These are phyloP conservation scores for Acer negundo DNA, from an alignment of 345 rosid species.

Conservation along the genomic window DNA sequence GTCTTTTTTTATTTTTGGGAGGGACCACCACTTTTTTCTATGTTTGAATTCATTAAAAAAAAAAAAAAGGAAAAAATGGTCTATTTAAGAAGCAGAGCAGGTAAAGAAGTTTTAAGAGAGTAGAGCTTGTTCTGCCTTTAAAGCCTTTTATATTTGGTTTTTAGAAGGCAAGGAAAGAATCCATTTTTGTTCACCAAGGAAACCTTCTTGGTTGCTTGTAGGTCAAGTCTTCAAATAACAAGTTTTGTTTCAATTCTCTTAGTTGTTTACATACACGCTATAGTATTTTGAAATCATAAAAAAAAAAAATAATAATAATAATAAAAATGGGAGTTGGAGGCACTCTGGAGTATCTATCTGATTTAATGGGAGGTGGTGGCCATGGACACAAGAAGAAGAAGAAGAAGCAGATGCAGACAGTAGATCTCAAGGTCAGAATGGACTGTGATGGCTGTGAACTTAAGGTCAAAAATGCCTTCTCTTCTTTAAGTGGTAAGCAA, in stretches of 20 bases:
- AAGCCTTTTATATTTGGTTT: slow-evolving; percentile 30
- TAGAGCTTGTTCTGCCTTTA: slow-evolving; percentile 15
- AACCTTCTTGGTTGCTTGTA: slow-evolving; percentile 22
- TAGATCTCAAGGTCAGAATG: slow-evolving; percentile 94
- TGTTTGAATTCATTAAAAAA: slow-evolving; percentile 20
- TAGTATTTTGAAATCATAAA: too few relatives aligned
- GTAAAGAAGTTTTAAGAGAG: background rate
- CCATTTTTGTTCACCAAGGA: slow-evolving; percentile 26
- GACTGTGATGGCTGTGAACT: slow-evolving; percentile 99
- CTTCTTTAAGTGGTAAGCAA: slow-evolving; percentile 72
- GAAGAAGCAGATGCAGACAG: slow-evolving; percentile 75
- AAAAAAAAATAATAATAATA: too few relatives aligned
- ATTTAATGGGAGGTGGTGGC: slow-evolving; percentile 56
- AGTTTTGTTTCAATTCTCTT: too few relatives aligned
- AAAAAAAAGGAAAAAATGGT: background rate
- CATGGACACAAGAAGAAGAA: slow-evolving; percentile 59
- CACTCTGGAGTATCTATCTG: slow-evolving; percentile 77
- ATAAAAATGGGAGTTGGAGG: slow-evolving; percentile 92
- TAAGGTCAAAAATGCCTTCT: slow-evolving; percentile 82
- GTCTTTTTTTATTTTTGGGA: background rate
- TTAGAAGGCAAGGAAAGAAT: slow-evolving; percentile 49
- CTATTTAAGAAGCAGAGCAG: slow-evolving; percentile 30
- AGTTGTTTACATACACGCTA: too few relatives aligned
- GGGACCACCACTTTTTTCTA: slow-evolving; percentile 28
- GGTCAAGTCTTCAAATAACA: too few relatives aligned